Evolutionary conservation across 2,329 filamentous ascomycete species (phyloP).

Genomic region (Fulvia fulva): DNA sequence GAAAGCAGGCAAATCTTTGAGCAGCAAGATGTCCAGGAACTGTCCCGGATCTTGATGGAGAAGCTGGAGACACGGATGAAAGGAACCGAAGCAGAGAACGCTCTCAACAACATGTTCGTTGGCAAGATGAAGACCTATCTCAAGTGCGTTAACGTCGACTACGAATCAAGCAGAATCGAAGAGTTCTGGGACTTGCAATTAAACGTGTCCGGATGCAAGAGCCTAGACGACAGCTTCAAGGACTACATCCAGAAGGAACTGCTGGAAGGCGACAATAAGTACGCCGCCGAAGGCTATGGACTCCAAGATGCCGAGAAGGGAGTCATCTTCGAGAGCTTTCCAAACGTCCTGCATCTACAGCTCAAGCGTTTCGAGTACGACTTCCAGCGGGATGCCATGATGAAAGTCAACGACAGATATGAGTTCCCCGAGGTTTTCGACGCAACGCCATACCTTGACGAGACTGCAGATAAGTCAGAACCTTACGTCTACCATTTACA

Average conservation of each 20-base stretch:
- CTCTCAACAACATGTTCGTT: slow-evolving; percentile 84
- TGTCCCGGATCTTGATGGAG: slow-evolving; percentile 96
- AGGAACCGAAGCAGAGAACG: slow-evolving; percentile 84
- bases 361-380: slow-evolving; percentile 98
- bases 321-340: slow-evolving; percentile 94
- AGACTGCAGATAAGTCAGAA: slow-evolving; percentile 81
- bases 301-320: slow-evolving; percentile 96
- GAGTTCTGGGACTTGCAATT: slow-evolving; percentile 99
- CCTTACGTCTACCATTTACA: slow-evolving; percentile 90
- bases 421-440: slow-evolving; percentile 84
- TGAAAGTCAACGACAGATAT: slow-evolving; percentile 95
- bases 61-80: slow-evolving; percentile 98
- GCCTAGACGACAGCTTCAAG: slow-evolving; percentile 86
- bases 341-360: slow-evolving; percentile 88
- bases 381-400: slow-evolving; percentile 92
- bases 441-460: slow-evolving; percentile 79
- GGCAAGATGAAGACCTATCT: slow-evolving; percentile 99
- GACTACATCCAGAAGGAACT: slow-evolving; percentile 97
- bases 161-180: slow-evolving; percentile 90
- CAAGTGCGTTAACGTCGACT: slow-evolving; percentile 96
- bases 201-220: slow-evolving; percentile 92
- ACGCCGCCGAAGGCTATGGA: slow-evolving; percentile 86
- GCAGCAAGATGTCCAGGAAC: slow-evolving; percentile 96
- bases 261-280: slow-evolving; percentile 97
- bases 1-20: slow-evolving; percentile 97